phyloP scores from a whole-genome alignment of 2,329 filamentous ascomycete species.

The Verticillium albo-atrum region DNA sequence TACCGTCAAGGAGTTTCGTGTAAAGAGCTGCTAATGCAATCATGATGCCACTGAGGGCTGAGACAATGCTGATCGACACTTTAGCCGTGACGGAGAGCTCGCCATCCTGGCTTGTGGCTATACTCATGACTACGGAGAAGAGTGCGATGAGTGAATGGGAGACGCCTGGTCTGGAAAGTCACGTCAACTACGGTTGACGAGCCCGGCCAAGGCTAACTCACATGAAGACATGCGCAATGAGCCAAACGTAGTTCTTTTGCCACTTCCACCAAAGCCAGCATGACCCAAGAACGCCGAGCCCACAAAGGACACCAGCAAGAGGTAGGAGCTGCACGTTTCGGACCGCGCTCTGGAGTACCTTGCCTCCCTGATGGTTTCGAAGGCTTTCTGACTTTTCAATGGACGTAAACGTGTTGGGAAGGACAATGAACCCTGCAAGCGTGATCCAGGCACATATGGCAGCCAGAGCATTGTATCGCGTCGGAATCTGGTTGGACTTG shows the following conservation, averaged over 20 bases:
- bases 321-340: too few species aligned
- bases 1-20: not conserved
- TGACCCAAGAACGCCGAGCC: too few species aligned
- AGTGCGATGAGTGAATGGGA: not conserved
- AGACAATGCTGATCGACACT: too few species aligned
- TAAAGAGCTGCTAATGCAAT: too few species aligned
- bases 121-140: not conserved
- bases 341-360: not conserved
- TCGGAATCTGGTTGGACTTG: not conserved
- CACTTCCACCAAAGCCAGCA: conserved; percentile 1
- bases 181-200: not conserved
- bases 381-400: not conserved
- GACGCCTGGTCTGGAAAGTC: not conserved
- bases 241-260: not conserved
- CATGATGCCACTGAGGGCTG: too few species aligned
- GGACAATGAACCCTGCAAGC: not conserved
- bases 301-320: too few species aligned
- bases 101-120: not conserved
- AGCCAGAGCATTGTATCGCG: not conserved
- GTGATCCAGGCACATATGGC: not conserved
- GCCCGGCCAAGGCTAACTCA: not conserved
- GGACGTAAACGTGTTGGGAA: not conserved
- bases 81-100: not conserved
- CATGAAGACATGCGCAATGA: not conserved
- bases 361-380: not conserved